Base-by-base conservation (phyloP, 2,329 filamentous ascomycete species). In the Exophiala phaeomuriformis region DNA sequence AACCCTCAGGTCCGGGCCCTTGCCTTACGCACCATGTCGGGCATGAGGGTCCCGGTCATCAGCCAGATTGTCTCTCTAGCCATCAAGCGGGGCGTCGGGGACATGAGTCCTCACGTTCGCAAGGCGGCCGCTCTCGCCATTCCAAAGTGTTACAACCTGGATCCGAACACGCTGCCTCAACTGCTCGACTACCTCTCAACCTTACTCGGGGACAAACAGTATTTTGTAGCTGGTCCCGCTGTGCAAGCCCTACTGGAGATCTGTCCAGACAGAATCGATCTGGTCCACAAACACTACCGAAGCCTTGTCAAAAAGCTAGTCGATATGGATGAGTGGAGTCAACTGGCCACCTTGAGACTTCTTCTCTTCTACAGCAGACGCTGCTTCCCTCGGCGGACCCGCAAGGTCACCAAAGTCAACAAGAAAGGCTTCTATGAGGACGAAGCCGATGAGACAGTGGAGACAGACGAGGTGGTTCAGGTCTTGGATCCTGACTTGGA, bases 291-390 rank as follows among this genome's bases (percentile, higher is more conserved):
- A 61, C 86, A 95, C 67, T 98, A 97, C 71, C 82, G 88, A 47
- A 77, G 81, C 35, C 74, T 98, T 58, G 84, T 95, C 58, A 88
- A 83, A 68, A 95, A 96, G 74, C 74, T 97, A 49, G 89, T 96
- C 28, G 93, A 98, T 67, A 98, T 98, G 93, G 93, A 98, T 66
- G 93, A 98, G 71, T 98, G 93, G 93, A 87, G 90, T 40, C 93
- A 98, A 71, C 70, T 97, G 50, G 86, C 89, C 1, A 87, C 87
- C 2, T 67, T 98, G 62, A 80, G 83, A 37, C 75, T 98, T 60
- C 84, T 97, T 81, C 85, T 86, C 1, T 75, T 83, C 27, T 98
- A 98, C 68, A 83, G 88, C 1, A 82, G 93, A 51, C 86, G 81
- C 66, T 96, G 89, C 68, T 98, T 98, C 63, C 90, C 93, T 0